Evolutionary conservation across 1,284 basidiomycete genomes (phyloP).

Genomic region (Heterobasidion annosum): DNA sequence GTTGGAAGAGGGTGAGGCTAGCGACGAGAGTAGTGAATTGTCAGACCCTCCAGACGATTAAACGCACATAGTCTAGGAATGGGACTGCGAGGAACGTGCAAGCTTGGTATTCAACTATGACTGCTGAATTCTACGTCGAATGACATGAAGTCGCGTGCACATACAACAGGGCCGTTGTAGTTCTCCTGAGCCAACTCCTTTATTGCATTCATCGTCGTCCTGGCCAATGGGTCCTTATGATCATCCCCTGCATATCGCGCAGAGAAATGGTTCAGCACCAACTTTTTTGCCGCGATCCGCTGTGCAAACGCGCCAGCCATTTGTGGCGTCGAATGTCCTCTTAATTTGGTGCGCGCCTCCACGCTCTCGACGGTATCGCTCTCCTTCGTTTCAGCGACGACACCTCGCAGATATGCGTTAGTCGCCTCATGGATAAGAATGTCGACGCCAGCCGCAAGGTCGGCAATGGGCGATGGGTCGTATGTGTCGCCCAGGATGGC

Average conservation of each 20-base stretch:
- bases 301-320: conserved; percentile 84
- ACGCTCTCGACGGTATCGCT: conserved; percentile 55
- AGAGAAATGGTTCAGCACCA: conserved; percentile 86
- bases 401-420: conserved; percentile 77
- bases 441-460: conserved; percentile 53
- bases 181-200: conserved; percentile 40
- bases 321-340: conserved; percentile 90
- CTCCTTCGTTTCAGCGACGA: conserved; percentile 48
- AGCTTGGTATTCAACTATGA: not conserved
- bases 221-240: conserved; percentile 37
- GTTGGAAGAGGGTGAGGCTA: conserved; percentile 77
- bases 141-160: conserved; percentile 68
- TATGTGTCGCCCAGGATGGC: conserved; percentile 78
- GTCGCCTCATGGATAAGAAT: conserved; percentile 84
- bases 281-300: conserved; percentile 49
- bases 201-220: conserved; percentile 53
- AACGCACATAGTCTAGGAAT: conserved; percentile 7
- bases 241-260: conserved; percentile 32
- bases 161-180: conserved; percentile 47
- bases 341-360: conserved; percentile 57
- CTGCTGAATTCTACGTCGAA: conserved; percentile 35
- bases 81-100: conserved; percentile 18
- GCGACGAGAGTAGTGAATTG: conserved; percentile 64
- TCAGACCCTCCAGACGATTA: conserved; percentile 63
- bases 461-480: conserved; percentile 58